Evolutionary conservation across 768 basidiomycete genomes (phyloP).

Genomic region (Leccinum subgranulosum): DNA sequence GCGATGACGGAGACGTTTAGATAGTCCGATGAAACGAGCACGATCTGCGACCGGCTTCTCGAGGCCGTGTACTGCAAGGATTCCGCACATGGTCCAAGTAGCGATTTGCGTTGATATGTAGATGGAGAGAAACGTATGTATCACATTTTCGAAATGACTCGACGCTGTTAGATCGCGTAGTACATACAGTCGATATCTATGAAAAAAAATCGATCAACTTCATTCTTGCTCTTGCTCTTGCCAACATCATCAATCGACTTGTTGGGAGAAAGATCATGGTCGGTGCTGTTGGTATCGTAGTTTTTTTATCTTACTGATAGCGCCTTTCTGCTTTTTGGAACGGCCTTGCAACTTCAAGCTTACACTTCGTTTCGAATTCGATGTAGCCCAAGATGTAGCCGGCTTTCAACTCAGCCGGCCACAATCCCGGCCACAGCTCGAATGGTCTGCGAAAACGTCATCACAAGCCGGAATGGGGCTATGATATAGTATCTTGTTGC

Average conservation of each 20-base stretch:
- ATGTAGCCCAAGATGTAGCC: no score
- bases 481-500: not conserved
- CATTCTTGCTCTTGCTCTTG: no score
- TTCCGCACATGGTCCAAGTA: constrained; percentile 75
- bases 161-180: not conserved
- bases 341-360: no score
- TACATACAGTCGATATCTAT: no score
- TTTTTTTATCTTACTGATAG: no score
- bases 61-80: constrained; percentile 81
- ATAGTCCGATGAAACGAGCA: constrained; percentile 74
- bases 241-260: no score
- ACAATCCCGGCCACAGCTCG: not conserved
- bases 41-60: constrained; percentile 68
- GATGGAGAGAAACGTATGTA: not conserved
- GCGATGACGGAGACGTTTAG: constrained; percentile 87
- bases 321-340: no score
- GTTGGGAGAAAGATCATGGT: no score
- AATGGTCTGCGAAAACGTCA: not conserved
- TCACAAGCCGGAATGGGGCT: not conserved
- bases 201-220: no score
- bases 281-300: no score
- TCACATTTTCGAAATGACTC: not conserved
- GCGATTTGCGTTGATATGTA: not conserved
- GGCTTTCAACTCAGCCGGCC: not conserved
- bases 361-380: no score